A percentile compares a stretch with the other conserved stretches of the same genome.
Evolutionary conservation across 78 protist species (phyloP).

Genomic region (Dictyostelium brefeldianum): DNA sequence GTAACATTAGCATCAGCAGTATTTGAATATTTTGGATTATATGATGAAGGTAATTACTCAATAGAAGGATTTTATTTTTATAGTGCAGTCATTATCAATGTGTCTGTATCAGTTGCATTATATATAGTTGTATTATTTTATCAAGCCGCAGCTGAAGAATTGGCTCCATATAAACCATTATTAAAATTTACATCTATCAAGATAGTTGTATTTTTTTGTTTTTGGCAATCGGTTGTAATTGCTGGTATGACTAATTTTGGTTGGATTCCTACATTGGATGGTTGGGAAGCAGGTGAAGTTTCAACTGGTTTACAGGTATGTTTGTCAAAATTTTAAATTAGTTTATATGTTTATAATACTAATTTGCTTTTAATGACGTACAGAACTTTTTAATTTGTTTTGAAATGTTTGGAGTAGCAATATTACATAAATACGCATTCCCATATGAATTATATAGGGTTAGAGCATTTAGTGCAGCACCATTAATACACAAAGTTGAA

Average conservation of each 20-base stretch:
- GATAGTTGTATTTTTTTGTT: conserved; percentile 73
- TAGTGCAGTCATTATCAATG: not conserved
- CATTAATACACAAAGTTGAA: conserved; percentile 67
- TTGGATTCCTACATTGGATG: conserved; percentile 44
- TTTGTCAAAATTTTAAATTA: no score
- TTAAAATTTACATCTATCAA: conserved; percentile 61
- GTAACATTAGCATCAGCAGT: conserved; percentile 26
- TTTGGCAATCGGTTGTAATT: conserved; percentile 69
- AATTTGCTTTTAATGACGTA: not conserved
- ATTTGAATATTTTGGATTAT: not conserved
- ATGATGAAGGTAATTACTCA: conserved; percentile 8
- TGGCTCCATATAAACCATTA: conserved; percentile 42
- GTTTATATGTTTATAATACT: not conserved
- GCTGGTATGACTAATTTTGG: conserved; percentile 46
- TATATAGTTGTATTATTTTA: conserved; percentile 6
- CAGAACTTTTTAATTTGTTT: conserved; percentile 17
- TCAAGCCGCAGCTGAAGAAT: conserved; percentile 13
- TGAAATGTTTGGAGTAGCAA: conserved; percentile 32
- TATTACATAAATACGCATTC: conserved; percentile 54
- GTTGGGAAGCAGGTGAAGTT: conserved; percentile 58
- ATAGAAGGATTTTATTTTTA: not conserved
- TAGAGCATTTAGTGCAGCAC: conserved; percentile 69
- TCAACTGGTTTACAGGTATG: conserved; percentile 71
- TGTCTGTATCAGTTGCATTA: conserved; percentile 16
- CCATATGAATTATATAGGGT: conserved; percentile 82